Evolutionary conservation across 2,329 filamentous ascomycete genomes (phyloP).

Genomic region (Dactylellina leptospora): DNA sequence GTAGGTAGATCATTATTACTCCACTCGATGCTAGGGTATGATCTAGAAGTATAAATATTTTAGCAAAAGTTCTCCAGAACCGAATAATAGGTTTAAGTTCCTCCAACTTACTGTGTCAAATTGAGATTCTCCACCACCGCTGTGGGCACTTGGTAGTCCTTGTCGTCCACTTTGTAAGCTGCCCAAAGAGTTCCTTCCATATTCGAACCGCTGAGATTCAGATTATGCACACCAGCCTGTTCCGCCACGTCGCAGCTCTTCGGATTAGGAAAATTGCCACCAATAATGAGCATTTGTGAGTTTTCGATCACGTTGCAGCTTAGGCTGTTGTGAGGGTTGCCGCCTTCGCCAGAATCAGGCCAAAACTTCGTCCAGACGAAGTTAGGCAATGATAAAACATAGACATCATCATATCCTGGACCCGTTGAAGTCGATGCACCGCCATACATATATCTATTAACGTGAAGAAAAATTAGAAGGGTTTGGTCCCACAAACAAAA

Average conservation of each 20-base stretch:
- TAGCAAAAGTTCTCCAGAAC: too few species aligned
- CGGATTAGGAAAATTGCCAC: constrained; percentile 67
- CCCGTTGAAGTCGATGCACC: constrained; percentile 63
- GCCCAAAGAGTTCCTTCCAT: constrained; percentile 4
- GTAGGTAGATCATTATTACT: constrained; percentile 10
- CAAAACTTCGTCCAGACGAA: constrained; percentile 72
- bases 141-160: constrained; percentile 2
- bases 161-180: background rate
- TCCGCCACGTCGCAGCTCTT: constrained; percentile 66
- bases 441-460: constrained; percentile 69
- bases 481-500: too few species aligned
- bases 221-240: constrained; percentile 68
- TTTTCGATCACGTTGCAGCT: constrained; percentile 68
- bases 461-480: too few species aligned
- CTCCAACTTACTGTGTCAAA: too few species aligned
- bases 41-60: too few species aligned
- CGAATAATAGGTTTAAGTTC: too few species aligned
- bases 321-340: constrained; percentile 66
- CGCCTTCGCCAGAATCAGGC: constrained; percentile 60
- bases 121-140: background rate
- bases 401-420: constrained; percentile 70
- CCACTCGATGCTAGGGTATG: background rate
- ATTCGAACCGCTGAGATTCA: constrained; percentile 63
- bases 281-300: constrained; percentile 71
- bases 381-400: constrained; percentile 70